These are phyloP conservation scores for Periconia sp. DNA, from an alignment of 2,329 filamentous ascomycete species.

Conservation along the genomic window DNA sequence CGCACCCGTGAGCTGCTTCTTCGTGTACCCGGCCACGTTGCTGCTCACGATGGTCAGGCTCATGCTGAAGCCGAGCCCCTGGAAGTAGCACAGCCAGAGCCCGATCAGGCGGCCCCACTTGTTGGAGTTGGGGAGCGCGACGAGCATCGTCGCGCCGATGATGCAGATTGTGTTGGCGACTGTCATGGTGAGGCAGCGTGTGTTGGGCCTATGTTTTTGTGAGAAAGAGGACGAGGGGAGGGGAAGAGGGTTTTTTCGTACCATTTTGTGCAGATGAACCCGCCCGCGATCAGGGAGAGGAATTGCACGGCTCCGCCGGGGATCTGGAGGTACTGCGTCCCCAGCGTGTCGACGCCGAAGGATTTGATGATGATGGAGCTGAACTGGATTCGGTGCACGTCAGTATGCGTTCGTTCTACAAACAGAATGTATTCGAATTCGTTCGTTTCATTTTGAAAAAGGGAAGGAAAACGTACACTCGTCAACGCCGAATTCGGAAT, in stretches of 20 bases:
- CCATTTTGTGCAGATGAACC: constrained; percentile 52
- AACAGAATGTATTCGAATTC: not conserved
- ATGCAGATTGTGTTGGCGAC: constrained; percentile 59
- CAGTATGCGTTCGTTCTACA: not conserved
- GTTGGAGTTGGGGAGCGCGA: constrained; percentile 52
- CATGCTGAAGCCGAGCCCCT: constrained; percentile 57
- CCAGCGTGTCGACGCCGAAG: constrained; percentile 87
- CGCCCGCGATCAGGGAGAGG: constrained; percentile 50
- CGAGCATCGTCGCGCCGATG: constrained; percentile 54
- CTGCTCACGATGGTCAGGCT: constrained; percentile 56
- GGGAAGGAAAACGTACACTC: constrained; percentile 29
- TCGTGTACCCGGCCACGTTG: constrained; percentile 59
- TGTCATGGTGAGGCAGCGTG: constrained; percentile 59
- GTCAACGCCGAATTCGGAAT: constrained; percentile 61
- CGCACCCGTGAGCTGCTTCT: constrained; percentile 56
- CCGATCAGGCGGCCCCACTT: constrained; percentile 61
- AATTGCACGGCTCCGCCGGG: constrained; percentile 62
- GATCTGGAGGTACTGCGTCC: constrained; percentile 70
- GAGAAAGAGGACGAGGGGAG: not conserved
- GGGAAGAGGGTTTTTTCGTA: not conserved
- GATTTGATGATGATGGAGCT: constrained; percentile 52
- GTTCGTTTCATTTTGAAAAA: not conserved
- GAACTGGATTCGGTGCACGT: constrained; percentile 33
- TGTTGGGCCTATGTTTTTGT: constrained; percentile 42
- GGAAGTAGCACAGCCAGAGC: constrained; percentile 60